Evolutionary conservation across 495 filamentous ascomycete genomes (phyloP).

Genomic region (Aspergillus nidulans): DNA sequence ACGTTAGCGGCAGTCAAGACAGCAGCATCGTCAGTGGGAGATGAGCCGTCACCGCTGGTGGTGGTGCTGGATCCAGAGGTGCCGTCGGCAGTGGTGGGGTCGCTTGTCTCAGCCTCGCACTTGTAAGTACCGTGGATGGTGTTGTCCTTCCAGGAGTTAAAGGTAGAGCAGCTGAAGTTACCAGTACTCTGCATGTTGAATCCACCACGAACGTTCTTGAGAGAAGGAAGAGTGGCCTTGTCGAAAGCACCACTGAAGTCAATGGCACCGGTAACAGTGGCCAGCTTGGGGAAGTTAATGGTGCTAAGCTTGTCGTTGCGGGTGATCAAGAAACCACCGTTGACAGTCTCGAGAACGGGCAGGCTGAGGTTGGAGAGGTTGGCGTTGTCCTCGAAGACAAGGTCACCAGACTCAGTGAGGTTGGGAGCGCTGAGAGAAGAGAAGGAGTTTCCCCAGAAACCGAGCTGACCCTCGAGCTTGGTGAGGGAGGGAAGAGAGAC

Average conservation of each 20-base stretch:
- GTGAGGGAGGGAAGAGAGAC: conserved; percentile 73
- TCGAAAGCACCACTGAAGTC: conserved; percentile 84
- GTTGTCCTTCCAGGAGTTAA: conserved; percentile 38
- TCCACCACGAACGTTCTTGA: conserved; percentile 75
- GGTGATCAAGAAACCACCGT: conserved; percentile 74
- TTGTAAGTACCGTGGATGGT: conserved; percentile 59
- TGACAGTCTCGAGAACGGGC: conserved; percentile 59
- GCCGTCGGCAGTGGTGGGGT: conserved; percentile 46
- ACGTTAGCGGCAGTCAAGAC: conserved; percentile 36
- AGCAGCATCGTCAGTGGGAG: conserved; percentile 38
- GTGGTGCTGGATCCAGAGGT: conserved; percentile 34
- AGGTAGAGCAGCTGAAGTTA: conserved; percentile 52
- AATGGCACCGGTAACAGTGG: conserved; percentile 75
- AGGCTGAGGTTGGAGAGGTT: conserved; percentile 73
- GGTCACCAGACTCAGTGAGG: conserved; percentile 69
- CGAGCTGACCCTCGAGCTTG: conserved; percentile 71
- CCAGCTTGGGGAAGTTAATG: conserved; percentile 64
- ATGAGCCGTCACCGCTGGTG: conserved; percentile 23
- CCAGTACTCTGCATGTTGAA: conserved; percentile 79
- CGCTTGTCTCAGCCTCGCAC: conserved; percentile 44
- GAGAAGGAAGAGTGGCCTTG: conserved; percentile 60
- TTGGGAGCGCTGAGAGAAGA: conserved; percentile 65
- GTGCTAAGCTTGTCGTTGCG: conserved; percentile 73
- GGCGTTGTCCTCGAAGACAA: conserved; percentile 77
- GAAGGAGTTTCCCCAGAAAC: conserved; percentile 80